Conservation (phyloP, 1,139 yeast species). For the Meyerozyma guilliermondii region DNA sequence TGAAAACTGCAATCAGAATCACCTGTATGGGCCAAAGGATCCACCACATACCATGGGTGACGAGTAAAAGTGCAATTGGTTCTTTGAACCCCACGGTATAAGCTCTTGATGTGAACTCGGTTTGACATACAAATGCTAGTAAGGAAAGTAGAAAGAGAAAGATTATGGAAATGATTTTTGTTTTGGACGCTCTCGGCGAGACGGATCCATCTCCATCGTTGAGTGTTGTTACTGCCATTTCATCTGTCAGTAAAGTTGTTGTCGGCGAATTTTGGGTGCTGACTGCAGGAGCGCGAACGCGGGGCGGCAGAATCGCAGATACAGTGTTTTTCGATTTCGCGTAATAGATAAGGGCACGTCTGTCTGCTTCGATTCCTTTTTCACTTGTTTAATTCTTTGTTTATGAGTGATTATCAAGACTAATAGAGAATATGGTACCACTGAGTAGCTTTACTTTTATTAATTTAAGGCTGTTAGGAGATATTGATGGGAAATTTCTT, state of each 20-base stretch:
- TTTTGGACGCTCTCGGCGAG: constrained; percentile 12
- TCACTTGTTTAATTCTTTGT: not conserved
- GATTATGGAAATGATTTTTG: constrained; percentile 49
- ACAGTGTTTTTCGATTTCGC: no score
- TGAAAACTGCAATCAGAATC: constrained; percentile 37
- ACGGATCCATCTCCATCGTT: constrained; percentile 7
- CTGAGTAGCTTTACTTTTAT: no score
- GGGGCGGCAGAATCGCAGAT: not conserved
- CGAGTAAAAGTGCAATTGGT: constrained; percentile 60
- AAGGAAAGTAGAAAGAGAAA: constrained; percentile 57
- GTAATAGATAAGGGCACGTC: no score
- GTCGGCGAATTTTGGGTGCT: not conserved
- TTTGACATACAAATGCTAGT: constrained; percentile 66
- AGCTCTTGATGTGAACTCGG: constrained; percentile 74
- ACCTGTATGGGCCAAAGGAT: constrained; percentile 70
- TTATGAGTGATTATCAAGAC: no score
- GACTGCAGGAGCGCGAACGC: not conserved
- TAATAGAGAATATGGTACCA: no score
- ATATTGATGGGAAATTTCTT: no score
- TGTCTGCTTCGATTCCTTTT: not conserved
- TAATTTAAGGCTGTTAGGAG: no score
- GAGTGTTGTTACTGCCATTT: constrained; percentile 13
- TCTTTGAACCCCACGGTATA: constrained; percentile 59
- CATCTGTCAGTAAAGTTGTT: not conserved
- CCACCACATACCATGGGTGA: constrained; percentile 83